phyloP scores from a whole-genome alignment of 768 basidiomycete genomes.

The Psilocybe subaeruginosa region DNA sequence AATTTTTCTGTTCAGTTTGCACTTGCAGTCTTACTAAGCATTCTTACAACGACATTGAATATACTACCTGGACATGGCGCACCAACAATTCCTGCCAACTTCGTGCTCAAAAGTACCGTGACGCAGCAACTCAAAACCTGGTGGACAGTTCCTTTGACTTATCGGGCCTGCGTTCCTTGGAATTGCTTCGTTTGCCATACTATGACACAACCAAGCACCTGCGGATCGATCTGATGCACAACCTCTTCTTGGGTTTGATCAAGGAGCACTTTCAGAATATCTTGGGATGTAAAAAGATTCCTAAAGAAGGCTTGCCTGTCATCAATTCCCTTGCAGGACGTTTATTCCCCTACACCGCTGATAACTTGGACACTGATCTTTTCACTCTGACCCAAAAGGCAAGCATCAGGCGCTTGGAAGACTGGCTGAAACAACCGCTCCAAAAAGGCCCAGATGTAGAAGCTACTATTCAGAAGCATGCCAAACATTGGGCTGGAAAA shows the following conservation, averaged over 20 bases:
- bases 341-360: no score
- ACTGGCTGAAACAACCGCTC: no score
- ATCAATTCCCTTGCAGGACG: no score
- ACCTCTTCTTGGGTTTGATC: slow-evolving; percentile 35
- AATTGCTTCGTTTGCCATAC: slow-evolving; percentile 38
- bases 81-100: slow-evolving; percentile 20
- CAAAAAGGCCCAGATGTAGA: no score
- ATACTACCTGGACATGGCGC: slow-evolving; percentile 19
- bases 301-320: no score
- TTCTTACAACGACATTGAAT: slow-evolving; percentile 18
- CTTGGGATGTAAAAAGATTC: slow-evolving; percentile 12
- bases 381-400: no score
- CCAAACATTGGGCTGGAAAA: no score
- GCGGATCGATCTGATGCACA: slow-evolving; percentile 45
- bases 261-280: slow-evolving; percentile 30
- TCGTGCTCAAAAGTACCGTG: neutral
- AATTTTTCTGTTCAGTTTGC: slow-evolving; percentile 17
- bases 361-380: no score
- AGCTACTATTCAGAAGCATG: no score
- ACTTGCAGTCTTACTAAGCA: slow-evolving; percentile 9
- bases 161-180: slow-evolving; percentile 23
- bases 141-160: slow-evolving; percentile 5
- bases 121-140: neutral
- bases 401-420: no score
- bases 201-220: slow-evolving; percentile 35